Evolutionary conservation across 768 basidiomycete genomes (phyloP).

Genomic region (Podaxis sp.): DNA sequence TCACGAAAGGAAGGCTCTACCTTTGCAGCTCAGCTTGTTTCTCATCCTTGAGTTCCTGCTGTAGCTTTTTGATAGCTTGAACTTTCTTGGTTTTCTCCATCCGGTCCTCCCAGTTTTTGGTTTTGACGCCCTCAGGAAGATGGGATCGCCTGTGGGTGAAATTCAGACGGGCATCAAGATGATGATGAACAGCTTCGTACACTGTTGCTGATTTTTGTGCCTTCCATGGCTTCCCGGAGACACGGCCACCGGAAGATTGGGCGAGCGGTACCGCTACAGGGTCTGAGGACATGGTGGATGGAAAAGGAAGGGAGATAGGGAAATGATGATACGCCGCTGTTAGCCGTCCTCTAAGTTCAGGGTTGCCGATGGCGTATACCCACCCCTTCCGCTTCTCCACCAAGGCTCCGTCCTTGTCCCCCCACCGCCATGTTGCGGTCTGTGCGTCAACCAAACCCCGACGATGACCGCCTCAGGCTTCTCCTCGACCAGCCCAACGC

Average conservation of each 20-base stretch:
- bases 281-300: conserved; percentile 11
- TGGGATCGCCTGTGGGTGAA: conserved; percentile 58
- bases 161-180: conserved; percentile 6
- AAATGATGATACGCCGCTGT: not conserved
- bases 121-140: conserved; percentile 62
- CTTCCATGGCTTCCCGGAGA: conserved; percentile 75
- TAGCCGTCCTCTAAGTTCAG: conserved; percentile 1
- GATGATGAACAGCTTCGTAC: conserved; percentile 32
- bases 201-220: conserved; percentile 45
- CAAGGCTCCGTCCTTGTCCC: conserved; percentile 3
- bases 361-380: not conserved
- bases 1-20: conserved; percentile 32
- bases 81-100: conserved; percentile 69
- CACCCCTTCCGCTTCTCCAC: not conserved
- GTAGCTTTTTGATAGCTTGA: conserved; percentile 70
- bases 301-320: not conserved
- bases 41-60: conserved; percentile 74
- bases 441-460: conserved; percentile 34
- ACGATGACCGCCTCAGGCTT: conserved; percentile 47
- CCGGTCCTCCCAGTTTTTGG: conserved; percentile 65
- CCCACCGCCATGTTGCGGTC: conserved; percentile 40
- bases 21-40: conserved; percentile 66
- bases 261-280: conserved; percentile 37
- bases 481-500: conserved; percentile 56
- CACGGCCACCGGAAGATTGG: conserved; percentile 62